Evolutionary conservation across 23 red algal species (phyloP), one percentile per base, ranked within the genome.

Genomic region (Gracilaria vermiculophylla): DNA sequence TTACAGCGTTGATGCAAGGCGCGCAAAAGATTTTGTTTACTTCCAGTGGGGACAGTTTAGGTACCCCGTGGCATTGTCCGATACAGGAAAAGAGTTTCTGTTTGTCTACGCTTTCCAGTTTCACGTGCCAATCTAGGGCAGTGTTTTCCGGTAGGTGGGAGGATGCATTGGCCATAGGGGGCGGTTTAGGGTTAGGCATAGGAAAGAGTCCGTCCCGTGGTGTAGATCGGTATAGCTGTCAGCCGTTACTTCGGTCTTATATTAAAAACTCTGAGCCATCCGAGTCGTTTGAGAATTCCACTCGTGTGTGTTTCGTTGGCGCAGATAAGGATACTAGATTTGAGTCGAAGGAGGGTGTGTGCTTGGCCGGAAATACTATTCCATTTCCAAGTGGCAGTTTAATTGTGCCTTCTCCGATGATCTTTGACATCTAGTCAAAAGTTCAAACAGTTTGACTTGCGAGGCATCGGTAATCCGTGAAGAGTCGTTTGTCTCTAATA

Each of bases 331-430:
- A n/a, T n/a, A n/a, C n/a, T n/a, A n/a, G n/a, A 14, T 65, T 82
- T 0, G 78, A 41, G 29, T 34, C 24, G 3, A 82, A 82, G 58
- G 28, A 52, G 13, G 56, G 78, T 14, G 52, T 51, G 43, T 82
- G 78, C 27, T 62, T 60, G 19, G 23, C 78, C 9, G 54, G 49
- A 39, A 82, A 9, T 13, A 25, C 19, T 60, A 82, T 25, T 36
- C 0, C 53, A 47, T 0, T 43, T 16, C 31, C 78, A 33, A 60
- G 19, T 29, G 52, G 78, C 37, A 82, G 19, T n/a, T 52, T 60
- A 1, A 82, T 60, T 42, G 58, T 61, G 14, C 57, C 80, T 33
- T 84, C 32, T 43, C 57, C 56, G 9, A 69, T 19, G 17, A 85
- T 35, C 0, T 47, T 40, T 24, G 62, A 72, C 3, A 24, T 29